Base-by-base conservation (phyloP, 331 rosid species). In the Phaseolus coccineus region DNA sequence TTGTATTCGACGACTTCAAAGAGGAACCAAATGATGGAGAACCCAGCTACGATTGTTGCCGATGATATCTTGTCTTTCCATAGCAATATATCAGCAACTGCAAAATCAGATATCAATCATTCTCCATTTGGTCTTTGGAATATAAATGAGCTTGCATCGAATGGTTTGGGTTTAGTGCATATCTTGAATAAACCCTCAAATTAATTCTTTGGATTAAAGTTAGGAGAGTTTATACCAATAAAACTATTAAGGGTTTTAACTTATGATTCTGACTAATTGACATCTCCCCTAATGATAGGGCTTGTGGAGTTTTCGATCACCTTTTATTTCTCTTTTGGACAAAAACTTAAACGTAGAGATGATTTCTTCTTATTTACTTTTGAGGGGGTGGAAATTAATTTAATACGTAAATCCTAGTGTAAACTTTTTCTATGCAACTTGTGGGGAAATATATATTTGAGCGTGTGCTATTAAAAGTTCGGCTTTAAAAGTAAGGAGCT, bases 41-140 rank as follows among this genome's bases (percentile, higher is more conserved):
- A 65, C 46, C 89, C 96, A 12, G 44, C 77, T 9, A 87, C 77
- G 48, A 85, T 73, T 76, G 73, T 70, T 11, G 82, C 89, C 1
- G 94, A 81, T 79, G 69, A 5, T 69, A 6, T 79, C 89, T 69
- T 90, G 71, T 93, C 69, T 87, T 72, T 86, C 98, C 97, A 90
- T 51, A 87, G 42, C 69, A 93, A 31, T 63, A 90, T 37, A 73
- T 91, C 90, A 33, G 94, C 91, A 78, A 88, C 94, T 92, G 89
- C 77, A 92, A 73, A 80, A 79, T 50, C 81, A 73, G 31, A 65
- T 19, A 19, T 51, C 57, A 73, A 19, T 52, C 37, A 52, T 5
- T 44, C 24, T 50, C 4, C 51, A 8, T 70, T 19, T 47, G 63
- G 27, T 57, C 10, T 44, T 69, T 56, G 39, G 47, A 44, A 55